Evolutionary conservation across 768 basidiomycete genomes (phyloP).

Genomic region (Crucibulum laeve): DNA sequence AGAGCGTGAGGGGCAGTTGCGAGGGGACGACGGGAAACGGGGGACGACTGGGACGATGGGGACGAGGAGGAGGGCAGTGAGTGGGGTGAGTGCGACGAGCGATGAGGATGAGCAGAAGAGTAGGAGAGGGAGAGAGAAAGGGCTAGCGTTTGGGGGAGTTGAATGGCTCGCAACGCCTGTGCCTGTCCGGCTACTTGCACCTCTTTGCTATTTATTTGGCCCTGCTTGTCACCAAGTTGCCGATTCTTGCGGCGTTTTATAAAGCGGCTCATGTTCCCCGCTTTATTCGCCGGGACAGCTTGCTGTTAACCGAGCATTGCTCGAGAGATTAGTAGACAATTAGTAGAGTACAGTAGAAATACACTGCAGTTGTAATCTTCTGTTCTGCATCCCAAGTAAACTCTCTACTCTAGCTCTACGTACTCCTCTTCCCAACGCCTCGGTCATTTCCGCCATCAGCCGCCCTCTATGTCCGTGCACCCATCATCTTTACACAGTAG

Average conservation of each 20-base stretch:
- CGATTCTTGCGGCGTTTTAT: too few species aligned
- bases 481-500: too few species aligned
- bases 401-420: not conserved
- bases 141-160: constrained; percentile 7
- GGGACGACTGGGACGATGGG: not conserved
- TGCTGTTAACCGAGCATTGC: too few species aligned
- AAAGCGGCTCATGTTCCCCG: too few species aligned
- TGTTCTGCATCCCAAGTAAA: too few species aligned
- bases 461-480: not conserved
- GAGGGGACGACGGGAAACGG: constrained; percentile 5
- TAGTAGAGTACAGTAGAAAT: too few species aligned
- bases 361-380: too few species aligned
- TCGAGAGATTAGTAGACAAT: too few species aligned
- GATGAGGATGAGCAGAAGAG: constrained; percentile 9
- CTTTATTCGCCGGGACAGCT: too few species aligned
- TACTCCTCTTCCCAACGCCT: not conserved
- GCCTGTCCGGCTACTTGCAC: too few species aligned
- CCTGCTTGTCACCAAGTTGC: too few species aligned
- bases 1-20: constrained; percentile 2
- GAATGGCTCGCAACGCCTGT: constrained; percentile 9
- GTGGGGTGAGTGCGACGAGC: constrained; percentile 3
- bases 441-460: not conserved
- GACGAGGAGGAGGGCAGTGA: not conserved
- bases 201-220: too few species aligned
- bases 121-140: constrained; percentile 6